Conservation (phyloP, 768 basidiomycete genomes). For the Amyloporia xantha region DNA sequence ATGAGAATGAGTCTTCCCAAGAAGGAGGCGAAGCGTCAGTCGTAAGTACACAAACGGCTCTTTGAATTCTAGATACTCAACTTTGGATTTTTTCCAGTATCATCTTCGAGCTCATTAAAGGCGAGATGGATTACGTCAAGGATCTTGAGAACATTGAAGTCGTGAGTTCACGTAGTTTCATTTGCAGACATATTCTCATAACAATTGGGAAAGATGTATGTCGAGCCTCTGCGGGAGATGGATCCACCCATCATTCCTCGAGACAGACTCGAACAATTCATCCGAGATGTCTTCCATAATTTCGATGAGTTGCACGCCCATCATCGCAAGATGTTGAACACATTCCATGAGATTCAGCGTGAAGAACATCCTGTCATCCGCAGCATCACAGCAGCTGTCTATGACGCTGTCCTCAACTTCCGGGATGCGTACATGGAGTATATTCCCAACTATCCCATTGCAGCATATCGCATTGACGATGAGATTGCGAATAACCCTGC, state of each 20-base stretch:
- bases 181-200: neutral
- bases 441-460: conserved; percentile 88
- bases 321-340: conserved; percentile 69
- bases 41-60: conserved; percentile 51
- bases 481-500: conserved; percentile 77
- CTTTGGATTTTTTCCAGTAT: conserved; percentile 41
- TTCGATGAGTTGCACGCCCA: conserved; percentile 68
- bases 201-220: conserved; percentile 58
- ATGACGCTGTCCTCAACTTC: conserved; percentile 89
- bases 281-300: conserved; percentile 88
- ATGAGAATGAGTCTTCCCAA: conserved; percentile 54
- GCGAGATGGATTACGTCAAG: conserved; percentile 92
- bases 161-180: conserved; percentile 37
- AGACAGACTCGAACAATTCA: conserved; percentile 67
- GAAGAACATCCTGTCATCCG: conserved; percentile 80
- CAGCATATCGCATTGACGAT: conserved; percentile 80
- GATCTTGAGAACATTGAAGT: conserved; percentile 82
- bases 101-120: conserved; percentile 92
- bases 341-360: conserved; percentile 79
- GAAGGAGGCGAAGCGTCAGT: conserved; percentile 76
- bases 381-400: conserved; percentile 76
- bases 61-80: neutral
- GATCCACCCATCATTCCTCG: conserved; percentile 75
- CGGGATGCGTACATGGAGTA: conserved; percentile 91
- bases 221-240: conserved; percentile 62